Percentiles rank a stretch among this genome's conserved stretches.
These are phyloP conservation scores for Sapria himalayana DNA, from an alignment of 345 rosid species.

Conservation along the genomic window DNA sequence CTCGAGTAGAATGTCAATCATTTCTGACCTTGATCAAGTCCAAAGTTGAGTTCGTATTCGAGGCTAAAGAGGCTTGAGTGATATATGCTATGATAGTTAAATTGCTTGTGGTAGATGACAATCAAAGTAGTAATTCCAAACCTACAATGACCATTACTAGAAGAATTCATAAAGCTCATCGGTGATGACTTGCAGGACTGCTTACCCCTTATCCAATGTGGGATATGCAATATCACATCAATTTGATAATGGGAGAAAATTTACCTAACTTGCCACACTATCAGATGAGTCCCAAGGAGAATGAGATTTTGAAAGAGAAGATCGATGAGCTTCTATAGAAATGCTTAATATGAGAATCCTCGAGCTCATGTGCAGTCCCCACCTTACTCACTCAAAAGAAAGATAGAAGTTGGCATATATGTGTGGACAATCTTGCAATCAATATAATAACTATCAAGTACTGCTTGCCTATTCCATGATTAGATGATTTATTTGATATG, in stretches of 20 bases:
- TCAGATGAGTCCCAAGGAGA: slow-evolving; percentile 5
- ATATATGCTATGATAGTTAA: too few relatives aligned
- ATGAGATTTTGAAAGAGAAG: neutral
- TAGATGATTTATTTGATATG: neutral
- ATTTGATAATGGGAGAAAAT: neutral
- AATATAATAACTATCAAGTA: too few relatives aligned
- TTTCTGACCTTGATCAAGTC: too few relatives aligned
- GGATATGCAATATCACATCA: neutral
- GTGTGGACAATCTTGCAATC: too few relatives aligned
- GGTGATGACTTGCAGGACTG: neutral
- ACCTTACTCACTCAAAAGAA: neutral
- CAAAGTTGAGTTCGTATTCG: too few relatives aligned
- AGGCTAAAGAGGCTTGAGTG: too few relatives aligned
- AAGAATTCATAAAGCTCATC: neutral
- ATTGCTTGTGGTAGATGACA: too few relatives aligned
- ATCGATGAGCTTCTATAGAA: slow-evolving; percentile 4
- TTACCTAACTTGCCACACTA: neutral
- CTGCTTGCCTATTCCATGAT: neutral
- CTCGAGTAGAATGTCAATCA: too few relatives aligned
- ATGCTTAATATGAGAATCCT: neutral
- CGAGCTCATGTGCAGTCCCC: slow-evolving; percentile 4
- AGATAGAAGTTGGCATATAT: neutral
- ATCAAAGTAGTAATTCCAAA: too few relatives aligned
- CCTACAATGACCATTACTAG: too few relatives aligned
- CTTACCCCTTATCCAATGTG: neutral